Evolutionary conservation across 2,329 filamentous ascomycete species (phyloP).

Genomic region (Colletotrichum acutatum): DNA sequence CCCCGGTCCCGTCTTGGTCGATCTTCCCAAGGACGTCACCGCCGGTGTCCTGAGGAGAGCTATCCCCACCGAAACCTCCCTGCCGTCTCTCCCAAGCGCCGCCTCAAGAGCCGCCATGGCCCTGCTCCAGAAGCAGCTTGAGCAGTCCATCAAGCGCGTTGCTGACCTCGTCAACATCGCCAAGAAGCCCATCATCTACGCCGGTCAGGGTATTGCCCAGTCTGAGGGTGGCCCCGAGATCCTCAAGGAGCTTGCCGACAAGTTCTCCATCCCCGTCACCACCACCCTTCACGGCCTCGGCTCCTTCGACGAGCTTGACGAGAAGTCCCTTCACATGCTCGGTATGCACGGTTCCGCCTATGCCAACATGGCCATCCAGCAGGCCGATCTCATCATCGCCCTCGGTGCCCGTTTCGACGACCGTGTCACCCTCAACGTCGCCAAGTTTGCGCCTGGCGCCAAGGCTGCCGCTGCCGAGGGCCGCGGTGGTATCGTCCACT

Average conservation of each 20-base stretch:
- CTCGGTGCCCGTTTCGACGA: conserved; percentile 96
- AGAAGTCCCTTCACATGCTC: conserved; percentile 97
- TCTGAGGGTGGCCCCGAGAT: conserved; percentile 82
- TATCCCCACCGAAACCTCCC: conserved; percentile 79
- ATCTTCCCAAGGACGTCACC: conserved; percentile 96
- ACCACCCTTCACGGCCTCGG: conserved; percentile 96
- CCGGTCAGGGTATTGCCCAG: conserved; percentile 88
- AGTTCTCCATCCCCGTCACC: conserved; percentile 91
- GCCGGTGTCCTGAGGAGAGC: conserved; percentile 84
- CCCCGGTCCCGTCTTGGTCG: conserved; percentile 93
- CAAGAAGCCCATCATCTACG: conserved; percentile 95
- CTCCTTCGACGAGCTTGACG: conserved; percentile 90
- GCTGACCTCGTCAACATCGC: conserved; percentile 86
- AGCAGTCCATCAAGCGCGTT: conserved; percentile 79
- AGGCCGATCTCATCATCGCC: conserved; percentile 94
- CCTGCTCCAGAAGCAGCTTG: conserved; percentile 76
- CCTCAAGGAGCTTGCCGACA: conserved; percentile 88
- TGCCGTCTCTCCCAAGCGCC: conserved; percentile 86
- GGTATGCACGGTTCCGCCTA: conserved; percentile 98
- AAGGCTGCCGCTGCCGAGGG: conserved; percentile 85
- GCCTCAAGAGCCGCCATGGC: conserved; percentile 85
- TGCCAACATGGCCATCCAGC: conserved; percentile 98
- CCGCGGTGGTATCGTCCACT: conserved; percentile 95
- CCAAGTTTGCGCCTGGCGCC: conserved; percentile 90
- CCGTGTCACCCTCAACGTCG: conserved; percentile 84